These are phyloP conservation scores for Chlorella sp. DNA, from an alignment of 139 green algal species.

Conservation along the genomic window DNA sequence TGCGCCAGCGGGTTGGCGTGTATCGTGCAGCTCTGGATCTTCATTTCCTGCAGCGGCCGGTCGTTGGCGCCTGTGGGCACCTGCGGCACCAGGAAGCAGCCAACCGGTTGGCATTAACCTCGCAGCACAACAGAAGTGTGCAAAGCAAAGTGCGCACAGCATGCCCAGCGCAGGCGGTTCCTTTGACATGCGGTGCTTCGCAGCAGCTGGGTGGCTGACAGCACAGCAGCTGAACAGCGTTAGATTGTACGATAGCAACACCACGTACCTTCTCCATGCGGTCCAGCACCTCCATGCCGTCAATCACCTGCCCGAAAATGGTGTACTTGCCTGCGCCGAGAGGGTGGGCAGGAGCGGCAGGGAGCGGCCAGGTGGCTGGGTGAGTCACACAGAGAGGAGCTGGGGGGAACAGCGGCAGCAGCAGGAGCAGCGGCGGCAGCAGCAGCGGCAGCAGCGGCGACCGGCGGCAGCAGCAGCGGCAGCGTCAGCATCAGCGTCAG, in stretches of 20 bases:
- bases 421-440: no score
- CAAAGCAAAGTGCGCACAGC: no score
- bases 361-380: not conserved
- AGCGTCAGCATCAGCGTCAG: no score
- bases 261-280: constrained; percentile 88
- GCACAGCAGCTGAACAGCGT: no score
- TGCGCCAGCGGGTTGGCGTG: constrained; percentile 82
- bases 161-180: no score
- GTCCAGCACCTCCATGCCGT: constrained; percentile 93
- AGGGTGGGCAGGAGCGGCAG: not conserved
- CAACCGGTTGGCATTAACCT: no score
- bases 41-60: constrained; percentile 80
- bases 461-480: no score
- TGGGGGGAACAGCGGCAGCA: not conserved
- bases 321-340: constrained; percentile 73
- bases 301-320: constrained; percentile 93
- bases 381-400: not conserved
- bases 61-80: constrained; percentile 52
- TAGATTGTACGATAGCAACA: not conserved
- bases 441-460: no score
- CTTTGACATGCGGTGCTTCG: no score
- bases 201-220: no score
- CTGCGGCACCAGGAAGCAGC: constrained; percentile 8
- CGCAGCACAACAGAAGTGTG: no score
- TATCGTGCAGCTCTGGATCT: constrained; percentile 80